These are phyloP conservation scores for Achlya hypogyna DNA, from an alignment of 352 stramenopile species.

Conservation along the genomic window DNA sequence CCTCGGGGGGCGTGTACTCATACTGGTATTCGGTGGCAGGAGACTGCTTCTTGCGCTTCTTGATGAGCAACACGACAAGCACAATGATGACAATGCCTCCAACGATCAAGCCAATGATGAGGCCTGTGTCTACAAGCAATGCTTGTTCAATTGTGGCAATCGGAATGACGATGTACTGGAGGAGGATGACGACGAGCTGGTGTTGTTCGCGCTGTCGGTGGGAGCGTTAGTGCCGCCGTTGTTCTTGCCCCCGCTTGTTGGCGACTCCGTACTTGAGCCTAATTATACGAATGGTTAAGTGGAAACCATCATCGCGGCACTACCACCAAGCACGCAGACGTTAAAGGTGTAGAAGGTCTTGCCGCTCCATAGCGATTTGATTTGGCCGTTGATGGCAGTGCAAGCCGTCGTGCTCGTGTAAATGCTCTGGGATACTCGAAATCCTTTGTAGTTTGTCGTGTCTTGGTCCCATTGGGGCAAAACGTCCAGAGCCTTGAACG, in stretches of 20 bases:
- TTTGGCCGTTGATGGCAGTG: not conserved
- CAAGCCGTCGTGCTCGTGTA: not conserved
- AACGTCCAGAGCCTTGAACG: not conserved
- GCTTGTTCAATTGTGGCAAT: not conserved
- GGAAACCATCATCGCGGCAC: not conserved
- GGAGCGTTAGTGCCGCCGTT: no score
- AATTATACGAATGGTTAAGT: not conserved
- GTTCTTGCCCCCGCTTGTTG: no score
- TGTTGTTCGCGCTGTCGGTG: no score
- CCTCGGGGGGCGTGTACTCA: no score
- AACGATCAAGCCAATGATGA: not conserved
- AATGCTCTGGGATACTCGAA: not conserved
- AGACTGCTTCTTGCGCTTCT: no score
- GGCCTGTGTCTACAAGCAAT: not conserved
- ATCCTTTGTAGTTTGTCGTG: not conserved
- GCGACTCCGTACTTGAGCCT: no score
- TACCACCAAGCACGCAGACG: not conserved
- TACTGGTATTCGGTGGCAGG: no score
- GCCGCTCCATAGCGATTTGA: not conserved
- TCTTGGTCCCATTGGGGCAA: not conserved
- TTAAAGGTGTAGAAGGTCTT: not conserved
- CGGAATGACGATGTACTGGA: no score
- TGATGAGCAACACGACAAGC: not conserved
- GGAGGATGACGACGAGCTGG: no score
- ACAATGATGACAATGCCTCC: not conserved